A percentile compares a stretch with the other conserved stretches of the same genome.
Conservation (phyloP, 768 basidiomycete species). For the Postia placenta region DNA sequence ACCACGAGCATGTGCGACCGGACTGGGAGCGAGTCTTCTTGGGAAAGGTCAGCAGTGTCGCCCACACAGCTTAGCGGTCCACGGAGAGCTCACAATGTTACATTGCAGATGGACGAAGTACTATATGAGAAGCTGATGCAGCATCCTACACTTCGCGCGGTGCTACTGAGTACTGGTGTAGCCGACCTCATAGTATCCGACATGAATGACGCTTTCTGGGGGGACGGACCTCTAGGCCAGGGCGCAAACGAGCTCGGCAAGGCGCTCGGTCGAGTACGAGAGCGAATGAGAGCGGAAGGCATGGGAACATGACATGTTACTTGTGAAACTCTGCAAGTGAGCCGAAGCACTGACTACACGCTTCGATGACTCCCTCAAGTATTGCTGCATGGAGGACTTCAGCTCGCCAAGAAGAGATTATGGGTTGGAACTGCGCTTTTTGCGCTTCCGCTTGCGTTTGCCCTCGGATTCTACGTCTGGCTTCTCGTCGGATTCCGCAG, state of each 20-base stretch:
- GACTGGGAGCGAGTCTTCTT: conserved; percentile 57
- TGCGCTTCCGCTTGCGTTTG: conserved; percentile 6
- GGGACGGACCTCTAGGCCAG: conserved; percentile 42
- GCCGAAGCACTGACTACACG: not conserved
- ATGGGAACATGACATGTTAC: not conserved
- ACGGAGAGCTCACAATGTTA: not conserved
- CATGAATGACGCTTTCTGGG: conserved; percentile 59
- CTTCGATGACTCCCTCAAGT: no score
- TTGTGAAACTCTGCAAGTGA: not conserved
- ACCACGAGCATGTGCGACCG: conserved; percentile 29
- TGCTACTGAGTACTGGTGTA: conserved; percentile 50
- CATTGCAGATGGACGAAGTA: conserved; percentile 49
- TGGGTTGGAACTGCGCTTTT: not conserved
- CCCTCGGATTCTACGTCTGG: not conserved
- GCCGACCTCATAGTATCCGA: conserved; percentile 47
- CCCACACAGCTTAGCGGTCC: not conserved
- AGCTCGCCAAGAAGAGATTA: no score
- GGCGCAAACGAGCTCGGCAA: conserved; percentile 63
- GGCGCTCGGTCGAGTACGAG: conserved; percentile 50
- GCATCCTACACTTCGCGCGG: conserved; percentile 48
- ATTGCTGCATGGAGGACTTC: no score
- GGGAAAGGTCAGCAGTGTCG: conserved; percentile 35
- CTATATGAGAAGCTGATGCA: conserved; percentile 65
- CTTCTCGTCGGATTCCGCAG: not conserved
- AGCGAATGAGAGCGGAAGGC: conserved; percentile 12